phyloP scores from a whole-genome alignment of 2,329 filamentous ascomycete genomes.

The Penicillium sp. region DNA sequence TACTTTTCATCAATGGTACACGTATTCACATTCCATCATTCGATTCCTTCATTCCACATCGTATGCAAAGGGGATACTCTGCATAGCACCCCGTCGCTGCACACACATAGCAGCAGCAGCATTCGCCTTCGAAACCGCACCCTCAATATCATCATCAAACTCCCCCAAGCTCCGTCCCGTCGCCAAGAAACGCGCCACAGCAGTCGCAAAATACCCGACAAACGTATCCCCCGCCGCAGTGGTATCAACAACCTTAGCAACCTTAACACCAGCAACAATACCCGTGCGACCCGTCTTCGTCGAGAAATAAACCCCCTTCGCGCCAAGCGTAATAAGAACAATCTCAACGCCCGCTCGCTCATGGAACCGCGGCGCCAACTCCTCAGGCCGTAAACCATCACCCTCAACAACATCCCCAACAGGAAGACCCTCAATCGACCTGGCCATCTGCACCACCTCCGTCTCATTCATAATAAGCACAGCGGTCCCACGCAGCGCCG shows the following conservation, averaged over 20 bases:
- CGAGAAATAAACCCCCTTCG: slow-evolving; percentile 19
- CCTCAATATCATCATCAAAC: slow-evolving; percentile 16
- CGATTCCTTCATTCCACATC: slow-evolving; percentile 10
- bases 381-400: slow-evolving; percentile 10
- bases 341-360: slow-evolving; percentile 13
- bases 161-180: slow-evolving; percentile 7
- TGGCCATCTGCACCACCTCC: slow-evolving; percentile 21
- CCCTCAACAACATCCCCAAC: slow-evolving; percentile 8
- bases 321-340: slow-evolving; percentile 18
- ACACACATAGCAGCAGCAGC: slow-evolving; percentile 17
- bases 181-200: slow-evolving; percentile 14
- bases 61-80: slow-evolving; percentile 19
- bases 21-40: not conserved
- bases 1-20: not conserved
- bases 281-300: slow-evolving; percentile 12
- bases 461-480: slow-evolving; percentile 22
- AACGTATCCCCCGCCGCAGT: slow-evolving; percentile 20
- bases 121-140: slow-evolving; percentile 14
- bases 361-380: slow-evolving; percentile 15
- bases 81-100: slow-evolving; percentile 15
- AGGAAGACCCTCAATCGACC: slow-evolving; percentile 13
- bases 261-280: slow-evolving; percentile 14
- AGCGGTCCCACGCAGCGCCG: slow-evolving; percentile 8
- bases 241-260: slow-evolving; percentile 17
- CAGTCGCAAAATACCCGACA: slow-evolving; percentile 18